Conservation (phyloP, 495 filamentous ascomycete genomes). For the Pseudoneurospora amorphoporcata region DNA sequence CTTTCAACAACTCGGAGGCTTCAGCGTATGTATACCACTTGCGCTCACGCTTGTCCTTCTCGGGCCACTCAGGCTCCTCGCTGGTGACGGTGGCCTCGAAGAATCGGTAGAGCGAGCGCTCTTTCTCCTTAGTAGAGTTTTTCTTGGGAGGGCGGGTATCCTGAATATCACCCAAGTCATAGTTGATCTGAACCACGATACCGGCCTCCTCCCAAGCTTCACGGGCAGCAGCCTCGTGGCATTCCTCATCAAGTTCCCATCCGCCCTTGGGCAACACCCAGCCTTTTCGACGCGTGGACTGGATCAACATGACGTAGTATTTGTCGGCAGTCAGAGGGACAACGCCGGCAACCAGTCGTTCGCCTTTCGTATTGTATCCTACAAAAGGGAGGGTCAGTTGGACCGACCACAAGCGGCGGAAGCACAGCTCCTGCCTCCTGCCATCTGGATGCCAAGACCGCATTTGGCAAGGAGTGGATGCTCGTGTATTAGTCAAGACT, state of each 20-base stretch:
- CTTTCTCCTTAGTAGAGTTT: conserved; percentile 46
- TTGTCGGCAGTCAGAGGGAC: conserved; percentile 58
- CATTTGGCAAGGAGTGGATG: background rate
- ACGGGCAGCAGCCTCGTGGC: conserved; percentile 45
- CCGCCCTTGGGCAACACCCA: conserved; percentile 98
- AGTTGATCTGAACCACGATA: conserved; percentile 68
- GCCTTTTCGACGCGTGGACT: conserved; percentile 73
- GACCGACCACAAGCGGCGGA: conserved; percentile 3
- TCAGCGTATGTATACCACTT: conserved; percentile 80
- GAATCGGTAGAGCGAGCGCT: conserved; percentile 74
- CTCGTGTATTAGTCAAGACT: conserved; percentile 17
- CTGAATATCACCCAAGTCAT: conserved; percentile 74
- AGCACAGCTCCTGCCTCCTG: background rate
- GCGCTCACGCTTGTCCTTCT: conserved; percentile 81
- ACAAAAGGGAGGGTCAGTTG: conserved; percentile 29
- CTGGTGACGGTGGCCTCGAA: conserved; percentile 76
- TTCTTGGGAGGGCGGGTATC: conserved; percentile 60
- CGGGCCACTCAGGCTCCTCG: conserved; percentile 83
- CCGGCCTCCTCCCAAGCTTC: conserved; percentile 99
- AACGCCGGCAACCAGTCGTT: conserved; percentile 89
- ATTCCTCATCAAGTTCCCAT: conserved; percentile 87
- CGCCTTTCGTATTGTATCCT: conserved; percentile 89
- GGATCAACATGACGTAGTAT: conserved; percentile 82
- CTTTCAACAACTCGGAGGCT: conserved; percentile 64
- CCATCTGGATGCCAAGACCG: background rate